Evolutionary conservation across 306 rosid species (phyloP).

Genomic region (Abrus pulchellus): DNA sequence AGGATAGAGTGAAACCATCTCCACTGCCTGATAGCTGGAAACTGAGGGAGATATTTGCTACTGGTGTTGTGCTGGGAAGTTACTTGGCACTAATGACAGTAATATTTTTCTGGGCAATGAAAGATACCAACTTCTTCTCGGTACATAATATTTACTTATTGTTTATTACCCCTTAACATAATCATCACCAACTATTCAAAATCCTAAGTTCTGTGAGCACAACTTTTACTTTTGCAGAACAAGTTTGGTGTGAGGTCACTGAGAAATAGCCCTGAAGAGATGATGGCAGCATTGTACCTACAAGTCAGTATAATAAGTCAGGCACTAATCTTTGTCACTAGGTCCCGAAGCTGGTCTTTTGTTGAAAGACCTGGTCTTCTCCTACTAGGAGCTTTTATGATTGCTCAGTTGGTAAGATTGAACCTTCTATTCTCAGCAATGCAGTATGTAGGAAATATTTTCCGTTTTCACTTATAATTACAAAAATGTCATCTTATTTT

Average conservation of each 20-base stretch:
- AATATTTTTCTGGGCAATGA: conserved; percentile 80
- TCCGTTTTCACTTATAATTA: no score
- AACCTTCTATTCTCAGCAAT: background rate
- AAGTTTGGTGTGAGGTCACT: conserved; percentile 64
- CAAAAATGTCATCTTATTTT: no score
- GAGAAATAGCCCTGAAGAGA: conserved; percentile 41
- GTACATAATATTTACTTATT: conserved; percentile 51
- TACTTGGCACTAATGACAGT: conserved; percentile 97
- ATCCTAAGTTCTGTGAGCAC: background rate
- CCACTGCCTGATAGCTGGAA: conserved; percentile 96
- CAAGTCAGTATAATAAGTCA: conserved; percentile 98
- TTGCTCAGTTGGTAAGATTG: conserved; percentile 85
- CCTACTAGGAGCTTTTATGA: conserved; percentile 72
- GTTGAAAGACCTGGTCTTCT: conserved; percentile 90
- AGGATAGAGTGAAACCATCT: conserved; percentile 96
- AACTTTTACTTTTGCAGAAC: conserved; percentile 60
- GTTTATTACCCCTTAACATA: background rate
- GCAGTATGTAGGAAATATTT: no score
- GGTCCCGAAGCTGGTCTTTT: conserved; percentile 92
- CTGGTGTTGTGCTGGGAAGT: conserved; percentile 91
- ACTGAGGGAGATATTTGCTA: conserved; percentile 88
- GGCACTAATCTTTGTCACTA: conserved; percentile 91
- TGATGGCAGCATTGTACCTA: conserved; percentile 93
- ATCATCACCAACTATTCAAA: background rate
- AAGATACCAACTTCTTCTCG: conserved; percentile 75